These are phyloP conservation scores for Tetratostichococcus sp. DNA, from an alignment of 139 green algal genomes.

Conservation along the genomic window DNA sequence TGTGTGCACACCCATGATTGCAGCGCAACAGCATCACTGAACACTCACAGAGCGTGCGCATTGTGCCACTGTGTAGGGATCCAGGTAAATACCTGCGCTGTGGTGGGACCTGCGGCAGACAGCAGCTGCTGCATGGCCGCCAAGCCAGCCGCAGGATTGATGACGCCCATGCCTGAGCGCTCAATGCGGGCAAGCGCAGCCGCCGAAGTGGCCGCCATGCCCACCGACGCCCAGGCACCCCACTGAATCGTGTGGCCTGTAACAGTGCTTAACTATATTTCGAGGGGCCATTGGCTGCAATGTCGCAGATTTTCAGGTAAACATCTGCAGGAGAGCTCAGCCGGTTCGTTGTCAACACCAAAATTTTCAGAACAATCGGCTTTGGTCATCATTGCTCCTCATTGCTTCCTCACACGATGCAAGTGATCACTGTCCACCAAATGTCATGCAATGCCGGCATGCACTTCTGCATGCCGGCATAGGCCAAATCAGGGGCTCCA, in stretches of 20 bases:
- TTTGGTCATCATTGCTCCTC: conserved; percentile 1
- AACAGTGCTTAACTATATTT: neutral
- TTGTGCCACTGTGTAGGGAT: no score
- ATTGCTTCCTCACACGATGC: no score
- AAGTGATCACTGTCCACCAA: no score
- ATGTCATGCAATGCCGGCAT: no score
- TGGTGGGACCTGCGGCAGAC: neutral
- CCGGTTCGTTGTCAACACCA: no score
- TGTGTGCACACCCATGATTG: no score
- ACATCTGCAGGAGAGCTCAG: neutral
- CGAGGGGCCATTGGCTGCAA: neutral
- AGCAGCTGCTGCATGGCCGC: conserved; percentile 21
- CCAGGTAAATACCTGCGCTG: neutral
- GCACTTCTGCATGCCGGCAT: no score
- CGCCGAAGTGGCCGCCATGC: conserved; percentile 70
- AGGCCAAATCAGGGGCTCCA: no score
- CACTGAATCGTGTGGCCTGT: conserved; percentile 62
- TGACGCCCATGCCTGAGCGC: conserved; percentile 64
- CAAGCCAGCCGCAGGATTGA: conserved; percentile 32
- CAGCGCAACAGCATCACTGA: no score
- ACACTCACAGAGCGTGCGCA: no score
- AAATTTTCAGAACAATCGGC: neutral
- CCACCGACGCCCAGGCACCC: conserved; percentile 78
- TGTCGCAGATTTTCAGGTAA: neutral
- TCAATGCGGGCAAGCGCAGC: conserved; percentile 49